Percentiles rank a stretch among this genome's conserved stretches.
phyloP scores from a whole-genome alignment of 1,139 yeast genomes.

The Pichia sp. region DNA sequence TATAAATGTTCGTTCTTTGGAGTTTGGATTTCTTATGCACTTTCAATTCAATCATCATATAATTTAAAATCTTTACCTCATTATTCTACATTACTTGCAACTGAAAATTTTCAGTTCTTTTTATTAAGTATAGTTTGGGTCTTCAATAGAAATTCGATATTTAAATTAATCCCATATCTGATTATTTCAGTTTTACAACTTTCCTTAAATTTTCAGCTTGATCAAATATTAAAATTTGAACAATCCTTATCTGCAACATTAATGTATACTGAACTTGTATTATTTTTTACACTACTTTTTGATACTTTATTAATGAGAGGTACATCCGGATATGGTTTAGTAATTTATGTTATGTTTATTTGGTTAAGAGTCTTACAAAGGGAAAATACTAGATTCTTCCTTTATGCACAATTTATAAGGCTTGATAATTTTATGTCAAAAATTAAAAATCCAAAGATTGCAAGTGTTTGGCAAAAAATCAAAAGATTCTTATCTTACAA shows the following conservation, averaged over 20 bases:
- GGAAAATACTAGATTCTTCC: slow-evolving; percentile 42
- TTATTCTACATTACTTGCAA: slow-evolving; percentile 51
- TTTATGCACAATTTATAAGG: slow-evolving; percentile 36
- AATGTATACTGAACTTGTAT: slow-evolving; percentile 55
- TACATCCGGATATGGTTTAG: slow-evolving; percentile 62
- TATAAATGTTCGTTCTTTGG: slow-evolving; percentile 57
- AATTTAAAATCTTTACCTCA: slow-evolving; percentile 48
- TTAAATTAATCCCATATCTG: slow-evolving; percentile 56
- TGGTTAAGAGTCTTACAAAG: slow-evolving; percentile 63
- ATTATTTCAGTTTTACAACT: slow-evolving; percentile 55
- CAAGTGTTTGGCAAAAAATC: slow-evolving; percentile 37
- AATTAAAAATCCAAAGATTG: slow-evolving; percentile 43
- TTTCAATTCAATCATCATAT: slow-evolving; percentile 54
- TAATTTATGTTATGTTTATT: slow-evolving; percentile 50
- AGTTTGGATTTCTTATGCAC: slow-evolving; percentile 44
- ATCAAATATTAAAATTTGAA: slow-evolving; percentile 37
- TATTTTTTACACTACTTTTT: slow-evolving; percentile 45
- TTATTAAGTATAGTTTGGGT: slow-evolving; percentile 53
- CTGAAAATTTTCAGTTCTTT: slow-evolving; percentile 64
- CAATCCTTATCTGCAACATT: slow-evolving; percentile 42
- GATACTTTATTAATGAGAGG: slow-evolving; percentile 62
- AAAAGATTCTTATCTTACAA: slow-evolving; percentile 38
- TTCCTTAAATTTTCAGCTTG: slow-evolving; percentile 36
- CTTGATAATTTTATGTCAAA: slow-evolving; percentile 38
- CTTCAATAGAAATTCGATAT: slow-evolving; percentile 57